Percentiles rank a stretch among this genome's conserved stretches.
phyloP scores from a whole-genome alignment of 2,329 filamentous ascomycete genomes.

The Lecanicillium sp. region DNA sequence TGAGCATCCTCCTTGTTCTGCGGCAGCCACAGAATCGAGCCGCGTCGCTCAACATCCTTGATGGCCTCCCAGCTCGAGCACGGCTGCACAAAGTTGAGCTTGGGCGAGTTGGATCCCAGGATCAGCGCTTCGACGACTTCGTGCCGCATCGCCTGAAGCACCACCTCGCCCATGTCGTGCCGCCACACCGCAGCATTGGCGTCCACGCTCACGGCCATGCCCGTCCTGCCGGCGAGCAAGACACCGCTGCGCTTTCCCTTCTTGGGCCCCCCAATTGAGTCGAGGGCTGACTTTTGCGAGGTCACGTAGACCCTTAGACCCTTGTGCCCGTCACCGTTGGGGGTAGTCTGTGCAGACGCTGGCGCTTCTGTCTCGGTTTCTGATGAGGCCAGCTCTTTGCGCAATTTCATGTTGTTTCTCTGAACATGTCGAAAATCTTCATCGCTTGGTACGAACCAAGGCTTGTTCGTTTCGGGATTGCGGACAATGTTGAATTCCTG shows the following conservation, averaged over 20 bases:
- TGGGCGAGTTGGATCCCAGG: slow-evolving; percentile 27
- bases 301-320: slow-evolving; percentile 12
- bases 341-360: slow-evolving; percentile 3
- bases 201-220: slow-evolving; percentile 9
- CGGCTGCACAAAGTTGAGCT: slow-evolving; percentile 35
- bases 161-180: slow-evolving; percentile 48
- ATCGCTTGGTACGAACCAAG: slow-evolving; percentile 52
- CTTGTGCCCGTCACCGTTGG: slow-evolving; percentile 12
- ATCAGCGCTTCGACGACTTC: slow-evolving; percentile 41
- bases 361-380: slow-evolving; percentile 1
- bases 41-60: slow-evolving; percentile 32
- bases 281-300: slow-evolving; percentile 25
- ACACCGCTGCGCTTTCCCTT: slow-evolving; percentile 14
- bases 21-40: slow-evolving; percentile 40
- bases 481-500: slow-evolving; percentile 52
- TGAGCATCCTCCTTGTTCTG: slow-evolving; percentile 21
- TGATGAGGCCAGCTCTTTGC: neutral
- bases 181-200: slow-evolving; percentile 35
- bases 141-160: slow-evolving; percentile 46
- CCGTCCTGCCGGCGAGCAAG: slow-evolving; percentile 15
- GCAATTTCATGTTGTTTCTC: neutral
- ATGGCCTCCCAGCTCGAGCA: slow-evolving; percentile 41
- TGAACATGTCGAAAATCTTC: slow-evolving; percentile 26
- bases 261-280: slow-evolving; percentile 19
- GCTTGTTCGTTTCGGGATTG: slow-evolving; percentile 45